Conservation (phyloP, 140 eudicot species). For the Anethum foeniculum region DNA sequence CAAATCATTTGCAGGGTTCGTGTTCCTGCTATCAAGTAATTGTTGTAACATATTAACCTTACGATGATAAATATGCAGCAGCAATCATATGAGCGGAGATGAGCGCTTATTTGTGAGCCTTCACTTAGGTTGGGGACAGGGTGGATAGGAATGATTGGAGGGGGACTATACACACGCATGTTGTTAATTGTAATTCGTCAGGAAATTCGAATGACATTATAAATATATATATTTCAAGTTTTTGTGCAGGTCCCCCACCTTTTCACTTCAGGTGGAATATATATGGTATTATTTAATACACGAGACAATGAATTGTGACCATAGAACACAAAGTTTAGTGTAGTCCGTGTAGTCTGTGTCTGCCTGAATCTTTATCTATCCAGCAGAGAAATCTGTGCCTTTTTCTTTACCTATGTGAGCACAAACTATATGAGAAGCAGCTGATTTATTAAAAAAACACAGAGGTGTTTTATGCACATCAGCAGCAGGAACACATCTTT, state of each 20-base stretch:
- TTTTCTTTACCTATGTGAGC: neutral
- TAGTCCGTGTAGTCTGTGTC: constrained; percentile 4
- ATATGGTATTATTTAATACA: neutral
- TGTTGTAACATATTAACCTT: too few species aligned
- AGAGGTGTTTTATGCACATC: neutral
- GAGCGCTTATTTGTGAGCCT: neutral
- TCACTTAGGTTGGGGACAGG: neutral
- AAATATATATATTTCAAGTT: neutral
- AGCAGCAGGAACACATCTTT: neutral
- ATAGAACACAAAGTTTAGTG: constrained; percentile 4
- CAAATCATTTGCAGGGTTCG: neutral
- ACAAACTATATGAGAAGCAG: neutral
- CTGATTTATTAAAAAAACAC: neutral
- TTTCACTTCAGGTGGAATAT: neutral
- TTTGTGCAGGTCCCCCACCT: constrained; percentile 1
- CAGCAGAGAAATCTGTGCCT: neutral
- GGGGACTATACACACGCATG: neutral
- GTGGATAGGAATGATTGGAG: neutral
- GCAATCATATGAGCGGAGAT: too few species aligned
- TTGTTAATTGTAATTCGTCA: neutral
- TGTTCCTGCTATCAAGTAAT: too few species aligned
- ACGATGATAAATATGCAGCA: too few species aligned
- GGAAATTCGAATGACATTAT: neutral
- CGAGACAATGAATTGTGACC: constrained; percentile 4
- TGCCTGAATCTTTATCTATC: constrained; percentile 3